Evolutionary conservation across 352 stramenopile genomes (phyloP), one percentile per base, ranked within the genome.

Genomic region (Phytophthora melonis): DNA sequence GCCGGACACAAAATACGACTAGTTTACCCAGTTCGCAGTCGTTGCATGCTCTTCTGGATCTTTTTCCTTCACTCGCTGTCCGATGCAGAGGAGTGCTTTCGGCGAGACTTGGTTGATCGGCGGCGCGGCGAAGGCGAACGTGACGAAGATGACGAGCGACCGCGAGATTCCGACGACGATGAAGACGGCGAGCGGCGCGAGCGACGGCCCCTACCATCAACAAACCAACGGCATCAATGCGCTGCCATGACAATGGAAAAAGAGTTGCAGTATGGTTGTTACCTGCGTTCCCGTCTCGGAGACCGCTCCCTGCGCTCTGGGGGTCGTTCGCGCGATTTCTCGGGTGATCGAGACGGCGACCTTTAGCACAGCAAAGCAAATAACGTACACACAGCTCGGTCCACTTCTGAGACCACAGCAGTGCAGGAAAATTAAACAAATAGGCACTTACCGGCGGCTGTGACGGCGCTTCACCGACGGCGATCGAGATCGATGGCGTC

Each of bases 91-190:
- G 64, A 77, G 25, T 66, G 23, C 45, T 72, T 77, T 60, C 74
- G 61, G 66, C 68, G 64, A 47, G 74, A 70, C 50, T 68, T 70
- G 21, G 53, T 65, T 30, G 72, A 69, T 36, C 63, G 63, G 32
- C 78, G 65, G 27, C 72, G 74, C 43, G 72, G 60, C 11, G 77
- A 84, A 54, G 69, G 58, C 47, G 79, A 84, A 23, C 57, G 67
- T 39, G 77, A 80, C 19, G 74, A 76, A 1, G 77, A 83, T 23
- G 49, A 39, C 16, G 73, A 84, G 13, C 66, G 70, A 62, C 60
- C 60, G 41, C 43, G 41, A 21, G 76, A 63, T 43, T 49, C 65
- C 43, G 68, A 72, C 0, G 75, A 76, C 49, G 77, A 83, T 7
- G 47, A 52, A 14, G 81, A 75, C 9, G 69, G 27, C 36, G 79